phyloP scores from a whole-genome alignment of 345 rosid genomes.

The Jatropha curcas region DNA sequence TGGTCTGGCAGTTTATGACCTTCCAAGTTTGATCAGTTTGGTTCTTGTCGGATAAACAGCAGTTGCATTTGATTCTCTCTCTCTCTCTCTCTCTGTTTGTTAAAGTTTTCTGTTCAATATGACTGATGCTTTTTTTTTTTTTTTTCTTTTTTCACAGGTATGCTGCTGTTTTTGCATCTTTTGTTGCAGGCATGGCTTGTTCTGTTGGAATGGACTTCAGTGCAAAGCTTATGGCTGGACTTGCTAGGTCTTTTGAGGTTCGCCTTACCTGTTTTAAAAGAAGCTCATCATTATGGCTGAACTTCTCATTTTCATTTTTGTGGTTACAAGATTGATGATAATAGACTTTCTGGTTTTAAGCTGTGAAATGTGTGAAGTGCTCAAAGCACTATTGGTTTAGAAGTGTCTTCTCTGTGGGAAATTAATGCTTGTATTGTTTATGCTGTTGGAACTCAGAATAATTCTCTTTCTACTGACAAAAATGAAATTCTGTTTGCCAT shows the following conservation, averaged over 20 bases:
- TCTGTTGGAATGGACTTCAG: conserved; percentile 81
- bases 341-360: not conserved
- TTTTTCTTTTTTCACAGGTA: conserved; percentile 53
- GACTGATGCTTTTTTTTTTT: conserved; percentile 3
- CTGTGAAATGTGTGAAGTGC: not conserved
- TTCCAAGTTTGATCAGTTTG: not conserved
- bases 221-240: conserved; percentile 79
- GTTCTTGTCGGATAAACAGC: not conserved
- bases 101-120: not conserved
- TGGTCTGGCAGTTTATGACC: not conserved
- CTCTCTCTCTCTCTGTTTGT: not conserved
- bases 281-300: not conserved
- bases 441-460: not conserved
- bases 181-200: conserved; percentile 89
- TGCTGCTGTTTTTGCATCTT: conserved; percentile 82
- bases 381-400: not conserved
- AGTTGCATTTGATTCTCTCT: not conserved
- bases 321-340: not conserved
- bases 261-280: conserved; percentile 2
- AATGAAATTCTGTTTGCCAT: conserved; percentile 10
- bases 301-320: not conserved
- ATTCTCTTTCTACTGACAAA: not conserved
- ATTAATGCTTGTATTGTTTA: not conserved
- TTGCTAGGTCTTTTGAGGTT: conserved; percentile 82
- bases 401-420: not conserved